phyloP scores from a whole-genome alignment of 805 yeast genomes.

The Lipomyces starkeyi region DNA sequence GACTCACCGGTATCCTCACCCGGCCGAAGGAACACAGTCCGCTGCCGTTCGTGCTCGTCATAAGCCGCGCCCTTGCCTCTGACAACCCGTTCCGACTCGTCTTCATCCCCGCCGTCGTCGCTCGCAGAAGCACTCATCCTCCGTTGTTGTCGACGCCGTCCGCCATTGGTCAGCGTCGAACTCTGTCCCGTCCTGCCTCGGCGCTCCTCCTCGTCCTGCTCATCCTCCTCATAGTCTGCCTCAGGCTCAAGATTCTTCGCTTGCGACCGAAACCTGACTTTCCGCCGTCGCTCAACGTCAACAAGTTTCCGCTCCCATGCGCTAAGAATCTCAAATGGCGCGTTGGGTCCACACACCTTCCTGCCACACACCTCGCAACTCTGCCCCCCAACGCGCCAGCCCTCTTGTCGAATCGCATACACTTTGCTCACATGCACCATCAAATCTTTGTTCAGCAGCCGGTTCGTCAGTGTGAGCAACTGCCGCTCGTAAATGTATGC shows the following conservation, averaged over 20 bases:
- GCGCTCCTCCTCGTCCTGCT: background rate
- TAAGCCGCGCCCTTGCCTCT: background rate
- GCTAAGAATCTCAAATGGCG: conserved; percentile 20
- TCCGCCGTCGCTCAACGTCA: conserved; percentile 16
- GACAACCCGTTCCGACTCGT: background rate
- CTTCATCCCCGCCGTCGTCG: background rate
- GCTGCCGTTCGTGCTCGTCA: background rate
- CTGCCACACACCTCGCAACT: conserved; percentile 39
- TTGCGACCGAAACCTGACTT: conserved; percentile 8
- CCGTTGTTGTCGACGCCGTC: background rate
- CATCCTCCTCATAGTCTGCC: conserved; percentile 1
- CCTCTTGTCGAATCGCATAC: conserved; percentile 33
- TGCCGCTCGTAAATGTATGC: conserved; percentile 39
- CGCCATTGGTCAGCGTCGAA: background rate
- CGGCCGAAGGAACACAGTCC: conserved; percentile 2
- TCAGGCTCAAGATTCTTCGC: background rate
- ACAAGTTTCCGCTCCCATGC: conserved; percentile 36
- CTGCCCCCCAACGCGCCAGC: conserved; percentile 31
- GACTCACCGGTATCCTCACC: conserved; percentile 7
- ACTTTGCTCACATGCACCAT: conserved; percentile 36
- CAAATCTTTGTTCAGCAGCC: conserved; percentile 32
- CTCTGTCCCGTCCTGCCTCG: conserved; percentile 3
- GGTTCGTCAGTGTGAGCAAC: conserved; percentile 33
- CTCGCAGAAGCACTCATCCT: background rate
- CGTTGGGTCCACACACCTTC: conserved; percentile 38